phyloP scores from a whole-genome alignment of 148 eudicot species.

The Rhododendron simsii region DNA sequence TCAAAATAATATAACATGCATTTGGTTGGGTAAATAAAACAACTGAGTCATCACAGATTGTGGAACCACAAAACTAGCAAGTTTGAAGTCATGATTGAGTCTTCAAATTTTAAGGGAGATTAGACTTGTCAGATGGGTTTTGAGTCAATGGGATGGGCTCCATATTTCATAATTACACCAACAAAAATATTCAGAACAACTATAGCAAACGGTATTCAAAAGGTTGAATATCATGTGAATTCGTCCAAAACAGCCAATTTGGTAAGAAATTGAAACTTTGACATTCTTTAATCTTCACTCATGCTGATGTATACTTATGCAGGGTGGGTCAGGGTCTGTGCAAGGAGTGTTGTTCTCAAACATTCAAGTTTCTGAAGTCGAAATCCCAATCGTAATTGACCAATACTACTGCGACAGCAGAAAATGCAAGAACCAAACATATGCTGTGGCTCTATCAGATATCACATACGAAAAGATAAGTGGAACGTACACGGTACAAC shows the following conservation, averaged over 20 bases:
- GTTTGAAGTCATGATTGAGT: not conserved
- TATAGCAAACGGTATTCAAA: not conserved
- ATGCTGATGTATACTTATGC: slow-evolving; percentile 5
- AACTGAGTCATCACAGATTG: not conserved
- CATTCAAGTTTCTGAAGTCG: slow-evolving; percentile 73
- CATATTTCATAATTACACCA: not conserved
- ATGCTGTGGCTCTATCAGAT: slow-evolving; percentile 81
- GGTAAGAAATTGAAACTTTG: not conserved
- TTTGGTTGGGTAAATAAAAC: not conserved
- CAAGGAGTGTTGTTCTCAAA: slow-evolving; percentile 73
- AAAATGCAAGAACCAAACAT: slow-evolving; percentile 68
- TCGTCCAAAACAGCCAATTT: not conserved
- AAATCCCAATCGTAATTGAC: slow-evolving; percentile 85
- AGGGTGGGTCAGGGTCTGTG: slow-evolving; percentile 96
- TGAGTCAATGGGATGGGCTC: not conserved
- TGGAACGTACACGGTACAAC: slow-evolving; percentile 90
- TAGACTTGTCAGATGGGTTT: not conserved
- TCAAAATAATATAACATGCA: not conserved
- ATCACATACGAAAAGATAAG: slow-evolving; percentile 61
- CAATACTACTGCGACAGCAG: slow-evolving; percentile 85
- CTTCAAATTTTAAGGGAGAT: not conserved
- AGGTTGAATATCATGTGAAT: not conserved
- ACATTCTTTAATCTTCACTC: not conserved
- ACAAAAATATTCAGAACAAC: not conserved
- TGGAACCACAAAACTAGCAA: slow-evolving; percentile 3